These are phyloP conservation scores for Pinguiococcus pyrenoidosus DNA, from an alignment of 108 stramenopile genomes.

Conservation along the genomic window DNA sequence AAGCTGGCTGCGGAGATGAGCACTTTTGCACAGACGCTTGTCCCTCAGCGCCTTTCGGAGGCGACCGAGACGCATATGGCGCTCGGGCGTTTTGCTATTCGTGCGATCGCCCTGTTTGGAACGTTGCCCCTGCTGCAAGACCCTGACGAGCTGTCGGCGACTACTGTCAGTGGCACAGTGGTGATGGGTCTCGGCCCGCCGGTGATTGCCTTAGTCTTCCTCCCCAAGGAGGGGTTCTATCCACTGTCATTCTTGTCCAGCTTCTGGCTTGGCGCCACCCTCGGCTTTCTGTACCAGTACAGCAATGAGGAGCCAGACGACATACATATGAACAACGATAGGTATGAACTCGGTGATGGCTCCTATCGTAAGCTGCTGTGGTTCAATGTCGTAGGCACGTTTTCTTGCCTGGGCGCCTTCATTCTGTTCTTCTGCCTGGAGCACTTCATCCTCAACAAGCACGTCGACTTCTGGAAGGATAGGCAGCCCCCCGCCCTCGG, in stretches of 20 bases:
- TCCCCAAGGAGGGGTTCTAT: not conserved
- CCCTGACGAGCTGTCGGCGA: constrained; percentile 1
- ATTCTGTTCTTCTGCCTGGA: too few relatives aligned
- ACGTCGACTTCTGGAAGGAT: too few relatives aligned
- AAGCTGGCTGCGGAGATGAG: not conserved
- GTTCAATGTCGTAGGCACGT: too few relatives aligned
- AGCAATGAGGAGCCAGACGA: too few relatives aligned
- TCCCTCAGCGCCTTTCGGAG: not conserved
- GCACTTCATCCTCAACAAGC: too few relatives aligned
- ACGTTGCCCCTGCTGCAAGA: constrained; percentile 3
- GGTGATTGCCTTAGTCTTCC: not conserved
- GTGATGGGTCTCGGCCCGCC: constrained; percentile 12
- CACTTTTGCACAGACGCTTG: not conserved
- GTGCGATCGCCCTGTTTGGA: constrained; percentile 2
- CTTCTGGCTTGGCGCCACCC: constrained; percentile 1
- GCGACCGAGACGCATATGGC: not conserved
- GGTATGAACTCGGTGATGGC: too few relatives aligned
- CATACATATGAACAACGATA: too few relatives aligned
- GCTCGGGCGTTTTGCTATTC: constrained; percentile 2
- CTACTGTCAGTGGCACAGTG: constrained; percentile 7
- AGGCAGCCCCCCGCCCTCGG: too few relatives aligned
- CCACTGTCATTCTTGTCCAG: constrained; percentile 2
- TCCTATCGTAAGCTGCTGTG: too few relatives aligned
- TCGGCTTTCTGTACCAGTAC: too few relatives aligned
- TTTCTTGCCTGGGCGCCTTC: too few relatives aligned